Evolutionary conservation across 345 rosid genomes (phyloP).

Genomic region (Abelmoschus esculentus): DNA sequence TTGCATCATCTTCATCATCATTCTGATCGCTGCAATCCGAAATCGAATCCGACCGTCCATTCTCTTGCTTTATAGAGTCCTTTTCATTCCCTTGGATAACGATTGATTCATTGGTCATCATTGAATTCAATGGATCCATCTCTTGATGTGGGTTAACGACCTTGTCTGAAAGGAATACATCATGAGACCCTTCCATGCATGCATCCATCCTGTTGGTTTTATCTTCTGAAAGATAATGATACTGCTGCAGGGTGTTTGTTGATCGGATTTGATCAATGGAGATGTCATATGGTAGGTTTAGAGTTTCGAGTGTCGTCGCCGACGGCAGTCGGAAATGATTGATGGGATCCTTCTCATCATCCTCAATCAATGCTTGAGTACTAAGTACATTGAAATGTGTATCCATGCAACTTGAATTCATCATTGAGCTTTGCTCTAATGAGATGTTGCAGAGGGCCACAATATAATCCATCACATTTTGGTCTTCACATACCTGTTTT

Average conservation of each 20-base stretch:
- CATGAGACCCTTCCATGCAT: constrained; percentile 24
- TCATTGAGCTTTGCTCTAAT: constrained; percentile 36
- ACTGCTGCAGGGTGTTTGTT: constrained; percentile 42
- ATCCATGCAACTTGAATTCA: constrained; percentile 19
- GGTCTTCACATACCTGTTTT: constrained; percentile 70
- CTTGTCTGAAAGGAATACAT: constrained; percentile 15
- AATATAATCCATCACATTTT: constrained; percentile 49
- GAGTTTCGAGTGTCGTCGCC: constrained; percentile 27
- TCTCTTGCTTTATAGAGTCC: constrained; percentile 40
- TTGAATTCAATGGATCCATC: constrained; percentile 20
- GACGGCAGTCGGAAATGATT: constrained; percentile 26
- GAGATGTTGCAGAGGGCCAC: constrained; percentile 43
- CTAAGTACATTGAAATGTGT: constrained; percentile 17
- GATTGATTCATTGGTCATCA: constrained; percentile 11
- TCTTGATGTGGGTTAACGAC: constrained; percentile 29
- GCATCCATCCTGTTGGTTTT: constrained; percentile 29
- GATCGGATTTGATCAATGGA: constrained; percentile 32
- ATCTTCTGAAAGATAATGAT: constrained; percentile 16
- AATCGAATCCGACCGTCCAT: constrained; percentile 22
- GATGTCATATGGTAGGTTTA: constrained; percentile 35
- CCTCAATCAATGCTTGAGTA: constrained; percentile 19
- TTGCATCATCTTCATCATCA: constrained; percentile 12
- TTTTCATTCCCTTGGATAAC: constrained; percentile 28
- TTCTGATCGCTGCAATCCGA: constrained; percentile 12
- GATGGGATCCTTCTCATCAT: constrained; percentile 22